A percentile compares a stretch with the other conserved stretches of the same genome.
phyloP scores from a whole-genome alignment of 805 yeast genomes.

The Lipomyces spencermartinsiae region DNA sequence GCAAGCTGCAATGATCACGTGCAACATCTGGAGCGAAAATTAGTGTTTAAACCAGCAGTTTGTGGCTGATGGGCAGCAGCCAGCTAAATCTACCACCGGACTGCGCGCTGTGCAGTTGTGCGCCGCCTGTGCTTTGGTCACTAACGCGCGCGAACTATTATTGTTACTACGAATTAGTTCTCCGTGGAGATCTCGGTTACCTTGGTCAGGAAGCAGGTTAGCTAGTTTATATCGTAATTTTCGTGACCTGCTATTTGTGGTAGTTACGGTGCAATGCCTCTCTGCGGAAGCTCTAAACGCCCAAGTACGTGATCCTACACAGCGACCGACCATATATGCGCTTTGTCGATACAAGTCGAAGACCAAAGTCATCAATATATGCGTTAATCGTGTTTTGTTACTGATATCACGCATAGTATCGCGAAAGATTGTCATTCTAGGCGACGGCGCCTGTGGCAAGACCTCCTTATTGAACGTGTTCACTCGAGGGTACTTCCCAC shows the following conservation, averaged over 20 bases:
- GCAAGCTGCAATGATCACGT: no score
- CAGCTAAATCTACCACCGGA: no score
- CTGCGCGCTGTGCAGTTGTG: no score
- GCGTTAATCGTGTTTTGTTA: neutral
- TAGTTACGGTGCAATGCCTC: slow-evolving; percentile 45
- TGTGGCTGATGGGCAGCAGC: no score
- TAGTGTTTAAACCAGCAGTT: no score
- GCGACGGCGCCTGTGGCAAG: slow-evolving; percentile 84
- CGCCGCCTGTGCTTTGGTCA: no score
- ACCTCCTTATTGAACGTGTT: slow-evolving; percentile 93
- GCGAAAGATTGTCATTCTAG: slow-evolving; percentile 39
- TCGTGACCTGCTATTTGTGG: neutral
- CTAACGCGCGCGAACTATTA: no score
- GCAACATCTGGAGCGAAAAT: no score
- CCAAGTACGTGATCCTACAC: slow-evolving; percentile 29
- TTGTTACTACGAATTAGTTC: neutral
- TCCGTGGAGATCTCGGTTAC: neutral
- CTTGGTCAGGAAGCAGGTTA: neutral
- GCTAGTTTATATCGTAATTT: neutral
- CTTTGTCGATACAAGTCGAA: neutral
- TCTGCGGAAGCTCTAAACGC: slow-evolving; percentile 45
- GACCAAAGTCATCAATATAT: neutral
- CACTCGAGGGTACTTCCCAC: slow-evolving; percentile 97
- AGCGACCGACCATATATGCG: neutral
- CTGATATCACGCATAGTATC: slow-evolving; percentile 19